Evolutionary conservation across 768 basidiomycete genomes (phyloP).

Genomic region (Leccinum variicolor): DNA sequence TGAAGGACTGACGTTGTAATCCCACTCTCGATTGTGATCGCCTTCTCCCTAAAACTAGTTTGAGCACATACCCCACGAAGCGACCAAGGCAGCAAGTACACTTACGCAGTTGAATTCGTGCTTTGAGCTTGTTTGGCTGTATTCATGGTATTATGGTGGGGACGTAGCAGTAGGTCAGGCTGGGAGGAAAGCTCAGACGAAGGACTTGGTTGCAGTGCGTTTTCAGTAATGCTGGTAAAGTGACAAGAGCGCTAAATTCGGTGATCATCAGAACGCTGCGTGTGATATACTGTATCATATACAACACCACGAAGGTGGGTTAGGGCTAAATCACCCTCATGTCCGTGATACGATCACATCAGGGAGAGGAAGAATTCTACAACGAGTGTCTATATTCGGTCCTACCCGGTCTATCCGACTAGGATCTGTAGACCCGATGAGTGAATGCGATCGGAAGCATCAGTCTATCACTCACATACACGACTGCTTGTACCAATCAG

Average conservation of each 20-base stretch:
- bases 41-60: background rate
- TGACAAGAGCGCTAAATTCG: background rate
- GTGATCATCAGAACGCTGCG: background rate
- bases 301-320: background rate
- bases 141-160: background rate
- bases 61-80: background rate
- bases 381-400: constrained; percentile 4
- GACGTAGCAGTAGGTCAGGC: background rate
- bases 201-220: background rate
- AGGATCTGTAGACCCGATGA: background rate
- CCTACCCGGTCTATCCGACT: background rate
- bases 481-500: no score
- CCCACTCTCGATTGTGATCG: constrained; percentile 2
- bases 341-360: constrained; percentile 8
- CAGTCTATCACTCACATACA: no score
- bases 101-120: background rate
- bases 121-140: background rate
- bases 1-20: fast-evolving
- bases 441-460: background rate
- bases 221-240: background rate
- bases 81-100: background rate
- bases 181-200: background rate
- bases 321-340: background rate
- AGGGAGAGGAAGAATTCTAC: background rate
- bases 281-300: background rate